Conservation (phyloP, 2,329 filamentous ascomycete species). For the Diaporthe batatas region DNA sequence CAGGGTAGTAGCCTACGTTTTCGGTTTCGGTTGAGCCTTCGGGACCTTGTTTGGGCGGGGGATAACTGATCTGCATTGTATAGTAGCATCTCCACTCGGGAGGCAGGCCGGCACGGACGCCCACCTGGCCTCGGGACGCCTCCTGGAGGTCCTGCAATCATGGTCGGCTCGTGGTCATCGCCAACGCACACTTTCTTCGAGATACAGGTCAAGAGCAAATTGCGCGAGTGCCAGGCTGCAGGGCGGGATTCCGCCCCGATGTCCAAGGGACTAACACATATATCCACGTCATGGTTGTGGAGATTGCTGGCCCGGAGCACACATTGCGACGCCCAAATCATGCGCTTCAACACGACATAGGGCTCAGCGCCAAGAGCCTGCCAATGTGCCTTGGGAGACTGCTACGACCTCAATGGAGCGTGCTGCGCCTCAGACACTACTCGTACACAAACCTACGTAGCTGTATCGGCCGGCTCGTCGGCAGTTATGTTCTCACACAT, state of each 20-base stretch:
- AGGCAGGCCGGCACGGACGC: background rate
- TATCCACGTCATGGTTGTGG: background rate
- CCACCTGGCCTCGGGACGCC: background rate
- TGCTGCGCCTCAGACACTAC: background rate
- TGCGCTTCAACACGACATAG: background rate
- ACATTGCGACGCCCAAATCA: background rate
- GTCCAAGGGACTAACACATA: background rate
- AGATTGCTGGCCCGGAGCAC: background rate
- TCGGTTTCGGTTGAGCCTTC: constrained; percentile 14
- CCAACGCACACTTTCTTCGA: background rate
- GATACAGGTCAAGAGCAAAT: background rate
- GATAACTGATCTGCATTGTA: constrained; percentile 5
- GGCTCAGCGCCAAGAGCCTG: background rate
- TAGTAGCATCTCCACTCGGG: constrained; percentile 14
- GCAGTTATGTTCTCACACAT: background rate
- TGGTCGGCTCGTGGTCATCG: background rate
- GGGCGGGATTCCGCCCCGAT: background rate
- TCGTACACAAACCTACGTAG: too few species aligned
- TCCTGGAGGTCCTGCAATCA: too few species aligned
- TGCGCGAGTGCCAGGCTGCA: background rate
- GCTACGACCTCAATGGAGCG: background rate
- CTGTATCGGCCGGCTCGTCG: too few species aligned
- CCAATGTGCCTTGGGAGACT: background rate
- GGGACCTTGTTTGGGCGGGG: background rate
- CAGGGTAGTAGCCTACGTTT: background rate